Base-by-base conservation (phyloP, 495 filamentous ascomycete species). In the Xylaria cubensis region DNA sequence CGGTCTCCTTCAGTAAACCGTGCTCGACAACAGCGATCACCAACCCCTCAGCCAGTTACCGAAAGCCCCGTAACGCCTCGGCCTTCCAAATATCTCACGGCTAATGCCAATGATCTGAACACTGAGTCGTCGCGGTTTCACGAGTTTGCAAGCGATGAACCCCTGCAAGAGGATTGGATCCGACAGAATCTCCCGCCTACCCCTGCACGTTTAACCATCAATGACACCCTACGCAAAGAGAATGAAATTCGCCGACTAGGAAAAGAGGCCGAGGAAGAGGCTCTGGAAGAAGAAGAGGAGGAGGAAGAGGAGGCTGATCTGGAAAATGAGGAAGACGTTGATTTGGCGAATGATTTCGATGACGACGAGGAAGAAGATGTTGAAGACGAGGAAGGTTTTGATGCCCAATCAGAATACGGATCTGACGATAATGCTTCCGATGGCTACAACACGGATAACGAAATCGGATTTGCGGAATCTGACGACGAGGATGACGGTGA, bases 381-480 rank as follows among this genome's bases (percentile, higher is more conserved):
- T 17, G 81, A 82, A 0, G 81, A 83, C 36, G 84, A 82, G 2
- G 86, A 86, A 29, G 85, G 85, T 2, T 80, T 85, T 46, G 84
- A 84, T 39, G 81, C 78, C 26, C 82, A 82, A 44, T 84, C 86
- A 5, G 87, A 89, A 39, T 90, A 90, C 74, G 87, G 82, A 13
- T 93, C 91, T 62, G 88, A 92, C 55, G 89, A 91, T 71, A 90
- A 92, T 64, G 82, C 80, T n/a, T 85, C 86, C 46, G 92, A 91
- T 77, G 93, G 93, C 13, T 95, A 95, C 74, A 93, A 97, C 74
- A 96, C 94, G n/a, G 95, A 98, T 79, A 94, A 97, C 76, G 96
- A 99, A 82, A 90, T 90, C 73, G 96, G 96, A 3, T 97, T 98
- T 77, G 95, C 94, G 55, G 92, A 92, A 15, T 95, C 93, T 0